Conservation (phyloP, 2,329 filamentous ascomycete species). For the Aspergillus arachidicola region DNA sequence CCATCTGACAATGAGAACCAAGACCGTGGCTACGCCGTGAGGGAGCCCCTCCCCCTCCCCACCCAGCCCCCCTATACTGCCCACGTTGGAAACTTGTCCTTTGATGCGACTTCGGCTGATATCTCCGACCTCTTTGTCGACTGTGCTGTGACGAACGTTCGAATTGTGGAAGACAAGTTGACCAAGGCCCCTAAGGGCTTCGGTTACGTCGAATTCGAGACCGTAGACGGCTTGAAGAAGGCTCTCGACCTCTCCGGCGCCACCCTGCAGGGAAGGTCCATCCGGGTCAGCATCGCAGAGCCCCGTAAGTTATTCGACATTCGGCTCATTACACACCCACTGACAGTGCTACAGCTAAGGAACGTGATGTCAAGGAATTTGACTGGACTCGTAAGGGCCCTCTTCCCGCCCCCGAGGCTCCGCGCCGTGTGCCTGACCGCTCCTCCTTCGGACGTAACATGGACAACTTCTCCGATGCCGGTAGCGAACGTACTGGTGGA, state of each 20-base stretch:
- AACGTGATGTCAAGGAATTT: constrained; percentile 78
- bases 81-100: constrained; percentile 94
- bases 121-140: constrained; percentile 83
- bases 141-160: constrained; percentile 85
- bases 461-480: constrained; percentile 57
- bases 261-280: constrained; percentile 82
- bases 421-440: constrained; percentile 57
- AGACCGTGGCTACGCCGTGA: constrained; percentile 46
- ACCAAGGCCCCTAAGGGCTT: constrained; percentile 96
- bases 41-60: constrained; percentile 80
- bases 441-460: constrained; percentile 59
- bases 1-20: constrained; percentile 21
- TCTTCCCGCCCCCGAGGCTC: constrained; percentile 68
- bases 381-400: constrained; percentile 95
- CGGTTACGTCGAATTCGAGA: constrained; percentile 92
- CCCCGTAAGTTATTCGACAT: constrained; percentile 66
- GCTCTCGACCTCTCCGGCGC: constrained; percentile 81
- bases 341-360: constrained; percentile 70
- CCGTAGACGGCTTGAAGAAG: constrained; percentile 85
- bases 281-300: constrained; percentile 94
- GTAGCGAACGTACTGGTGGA: constrained; percentile 66
- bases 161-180: constrained; percentile 95
- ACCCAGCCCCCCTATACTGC: constrained; percentile 93
- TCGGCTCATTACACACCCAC: background rate
- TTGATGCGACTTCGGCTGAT: constrained; percentile 83